Evolutionary conservation across 768 basidiomycete species (phyloP), one percentile per base, ranked within the genome.

Genomic region (Kondoa malvinella): DNA sequence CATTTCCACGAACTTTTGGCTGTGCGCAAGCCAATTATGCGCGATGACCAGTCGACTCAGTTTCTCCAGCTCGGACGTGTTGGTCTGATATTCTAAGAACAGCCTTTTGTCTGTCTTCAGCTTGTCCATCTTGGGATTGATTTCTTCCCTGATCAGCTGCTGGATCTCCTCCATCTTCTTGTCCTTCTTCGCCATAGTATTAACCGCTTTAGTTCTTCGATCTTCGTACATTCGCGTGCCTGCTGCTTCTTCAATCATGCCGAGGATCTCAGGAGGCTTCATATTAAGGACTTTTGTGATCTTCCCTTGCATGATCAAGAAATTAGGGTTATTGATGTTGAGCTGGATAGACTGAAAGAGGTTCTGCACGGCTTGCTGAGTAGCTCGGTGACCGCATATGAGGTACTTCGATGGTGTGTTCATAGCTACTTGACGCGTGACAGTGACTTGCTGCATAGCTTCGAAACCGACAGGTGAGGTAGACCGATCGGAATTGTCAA

Each of bases 221-320:
- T 97, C 94, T 76, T 99, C 95, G 74, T 96, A 99, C 95, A 97
- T 97, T 30, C 91, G 86, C 31, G 95, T 99, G 3, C 95, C 95
- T 0, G 92, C 90, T 0, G 95, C 95, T 76, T 99, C 95, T 77
- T 97, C 95, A 1, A 97, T 89, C 88, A 99, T 94, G 0, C 92
- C 90, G 15, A 99, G 82, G 69, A 97, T 94, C 76, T 99, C 95
- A 80, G 88, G 87, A 0, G 95, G 92, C 29, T 89, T 87, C 95
- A 99, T 97, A 77, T 96, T 97, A 62, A 99, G 84, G 33, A 88
- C 92, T 80, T 97, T 99, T 14, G 95, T 99, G 76, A 99, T 99
- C 63, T 92, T 89, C 69, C 95, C 94, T 78, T 99, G 95, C 94
- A 97, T 97, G 76, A 97, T 96, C 68, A 99, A 82, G 80, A 97